Percentiles rank a stretch among this genome's conserved stretches.
phyloP scores from a whole-genome alignment of 305 asterid genomes.

The Fraxinus albicans region DNA sequence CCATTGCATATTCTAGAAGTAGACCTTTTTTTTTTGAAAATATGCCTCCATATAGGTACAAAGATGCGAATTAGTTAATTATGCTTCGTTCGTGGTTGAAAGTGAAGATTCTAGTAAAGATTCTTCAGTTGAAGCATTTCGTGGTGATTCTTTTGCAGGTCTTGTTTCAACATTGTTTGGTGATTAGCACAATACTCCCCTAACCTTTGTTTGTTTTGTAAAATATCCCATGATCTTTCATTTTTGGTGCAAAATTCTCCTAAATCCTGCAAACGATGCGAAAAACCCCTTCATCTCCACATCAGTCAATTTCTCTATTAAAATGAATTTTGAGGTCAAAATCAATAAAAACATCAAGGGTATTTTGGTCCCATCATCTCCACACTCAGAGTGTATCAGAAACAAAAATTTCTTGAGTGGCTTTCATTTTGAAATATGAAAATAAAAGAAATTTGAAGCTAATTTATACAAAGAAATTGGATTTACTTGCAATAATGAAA shows the following conservation, averaged over 20 bases:
- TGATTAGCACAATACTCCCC: not conserved
- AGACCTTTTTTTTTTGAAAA: too few species aligned
- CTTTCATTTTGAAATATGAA: not conserved
- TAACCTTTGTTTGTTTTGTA: not conserved
- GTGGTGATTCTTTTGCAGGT: too few species aligned
- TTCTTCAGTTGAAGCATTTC: too few species aligned
- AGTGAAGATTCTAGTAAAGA: too few species aligned
- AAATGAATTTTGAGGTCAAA: not conserved
- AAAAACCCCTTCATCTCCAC: not conserved
- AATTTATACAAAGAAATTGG: not conserved
- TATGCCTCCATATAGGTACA: too few species aligned
- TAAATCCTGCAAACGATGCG: not conserved
- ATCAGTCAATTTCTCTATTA: not conserved
- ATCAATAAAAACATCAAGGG: not conserved
- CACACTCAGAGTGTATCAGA: not conserved
- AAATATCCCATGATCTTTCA: not conserved
- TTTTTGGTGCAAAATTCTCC: not conserved
- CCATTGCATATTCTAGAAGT: too few species aligned
- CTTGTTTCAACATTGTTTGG: too few species aligned
- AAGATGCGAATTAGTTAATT: too few species aligned
- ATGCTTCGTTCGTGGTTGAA: too few species aligned
- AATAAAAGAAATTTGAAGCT: not conserved
- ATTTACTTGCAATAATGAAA: not conserved
- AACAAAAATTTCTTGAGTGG: too few species aligned
- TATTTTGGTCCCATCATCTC: not conserved